A percentile compares a stretch with the other conserved stretches of the same genome.
phyloP scores from a whole-genome alignment of 495 filamentous ascomycete genomes.

The Daldinia childiae region DNA sequence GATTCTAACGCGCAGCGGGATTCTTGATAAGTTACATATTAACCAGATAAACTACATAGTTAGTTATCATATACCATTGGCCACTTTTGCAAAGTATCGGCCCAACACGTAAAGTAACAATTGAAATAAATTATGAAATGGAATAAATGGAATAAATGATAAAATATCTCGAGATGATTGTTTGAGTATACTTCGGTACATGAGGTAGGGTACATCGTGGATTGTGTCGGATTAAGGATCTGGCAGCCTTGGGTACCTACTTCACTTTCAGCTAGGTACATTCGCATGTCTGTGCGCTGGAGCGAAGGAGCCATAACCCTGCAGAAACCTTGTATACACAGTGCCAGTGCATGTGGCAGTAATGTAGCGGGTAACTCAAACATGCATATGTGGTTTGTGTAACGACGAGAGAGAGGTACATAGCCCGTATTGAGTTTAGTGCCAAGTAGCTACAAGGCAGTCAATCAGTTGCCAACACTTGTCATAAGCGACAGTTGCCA shows the following conservation, averaged over 20 bases:
- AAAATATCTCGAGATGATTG: neutral
- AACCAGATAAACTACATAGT: too few relatives aligned
- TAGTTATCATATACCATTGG: too few relatives aligned
- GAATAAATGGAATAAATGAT: neutral
- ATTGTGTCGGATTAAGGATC: too few relatives aligned
- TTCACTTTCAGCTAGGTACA: neutral
- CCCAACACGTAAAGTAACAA: too few relatives aligned
- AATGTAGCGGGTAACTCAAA: neutral
- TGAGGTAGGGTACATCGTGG: too few relatives aligned
- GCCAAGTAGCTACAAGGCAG: neutral
- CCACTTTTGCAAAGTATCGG: too few relatives aligned
- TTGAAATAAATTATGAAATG: neutral
- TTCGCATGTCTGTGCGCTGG: neutral
- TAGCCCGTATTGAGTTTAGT: neutral
- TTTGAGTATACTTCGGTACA: too few relatives aligned
- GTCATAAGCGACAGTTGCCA: conserved; percentile 1
- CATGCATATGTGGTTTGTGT: conserved; percentile 1
- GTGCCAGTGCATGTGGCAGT: neutral
- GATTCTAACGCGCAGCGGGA: too few relatives aligned
- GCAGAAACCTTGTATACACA: conserved; percentile 3
- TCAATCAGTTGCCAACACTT: conserved; percentile 8
- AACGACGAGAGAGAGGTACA: neutral
- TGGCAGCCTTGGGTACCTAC: too few relatives aligned
- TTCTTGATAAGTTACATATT: too few relatives aligned
- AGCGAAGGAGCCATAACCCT: neutral